Conservation (phyloP, 768 basidiomycete species). For the Botryobasidium botryosum region DNA sequence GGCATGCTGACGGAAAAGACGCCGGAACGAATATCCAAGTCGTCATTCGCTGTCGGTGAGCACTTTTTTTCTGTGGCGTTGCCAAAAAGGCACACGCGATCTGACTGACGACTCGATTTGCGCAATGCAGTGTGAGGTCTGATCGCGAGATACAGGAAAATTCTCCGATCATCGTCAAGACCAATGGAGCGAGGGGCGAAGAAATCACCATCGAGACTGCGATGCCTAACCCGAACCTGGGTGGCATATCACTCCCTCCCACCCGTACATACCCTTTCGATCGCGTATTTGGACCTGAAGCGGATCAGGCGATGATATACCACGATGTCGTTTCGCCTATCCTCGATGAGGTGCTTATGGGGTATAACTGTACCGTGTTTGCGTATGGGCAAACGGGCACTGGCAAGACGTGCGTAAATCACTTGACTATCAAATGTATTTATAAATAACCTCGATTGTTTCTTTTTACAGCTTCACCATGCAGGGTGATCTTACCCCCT, state of each 20-base stretch:
- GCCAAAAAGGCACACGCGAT: background rate
- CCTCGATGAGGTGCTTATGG: conserved; percentile 82
- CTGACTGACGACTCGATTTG: background rate
- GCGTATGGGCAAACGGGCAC: conserved; percentile 98
- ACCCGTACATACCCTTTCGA: conserved; percentile 87
- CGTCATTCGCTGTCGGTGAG: conserved; percentile 70
- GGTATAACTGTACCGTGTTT: conserved; percentile 95
- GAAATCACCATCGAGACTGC: conserved; percentile 71
- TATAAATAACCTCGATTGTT: conserved; percentile 1
- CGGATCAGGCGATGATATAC: conserved; percentile 88
- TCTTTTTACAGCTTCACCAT: conserved; percentile 51
- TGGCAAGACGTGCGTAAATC: conserved; percentile 74
- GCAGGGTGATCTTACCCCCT: conserved; percentile 82
- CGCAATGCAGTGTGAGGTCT: conserved; percentile 33
- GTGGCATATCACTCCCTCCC: conserved; percentile 57
- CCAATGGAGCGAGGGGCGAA: conserved; percentile 55
- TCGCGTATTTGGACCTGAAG: conserved; percentile 90
- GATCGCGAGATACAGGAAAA: conserved; percentile 71
- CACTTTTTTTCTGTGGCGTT: background rate
- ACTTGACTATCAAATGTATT: no score
- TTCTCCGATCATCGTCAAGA: conserved; percentile 74
- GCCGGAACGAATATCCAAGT: conserved; percentile 82
- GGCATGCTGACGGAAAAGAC: conserved; percentile 19
- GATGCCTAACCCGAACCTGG: conserved; percentile 46
- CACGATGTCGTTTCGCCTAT: conserved; percentile 86